Percentiles rank a stretch among this genome's conserved stretches.
These are phyloP conservation scores for Ichthyophthirius multifiliis DNA, from an alignment of 169 alveolate species.

Conservation along the genomic window DNA sequence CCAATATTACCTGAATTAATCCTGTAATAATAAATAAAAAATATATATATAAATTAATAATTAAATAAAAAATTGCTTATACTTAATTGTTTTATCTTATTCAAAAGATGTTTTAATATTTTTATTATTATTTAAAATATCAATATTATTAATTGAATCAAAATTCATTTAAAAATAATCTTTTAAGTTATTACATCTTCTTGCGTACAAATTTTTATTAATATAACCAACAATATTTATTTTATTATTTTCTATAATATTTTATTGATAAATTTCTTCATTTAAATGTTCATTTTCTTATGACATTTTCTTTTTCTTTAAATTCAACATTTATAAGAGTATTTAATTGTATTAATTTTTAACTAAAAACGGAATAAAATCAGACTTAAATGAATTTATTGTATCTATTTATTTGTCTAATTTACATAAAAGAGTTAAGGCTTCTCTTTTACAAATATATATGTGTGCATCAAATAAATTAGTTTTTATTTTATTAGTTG, in stretches of 20 bases:
- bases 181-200: slow-evolving; percentile 17
- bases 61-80: neutral
- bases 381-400: slow-evolving; percentile 7
- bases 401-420: neutral
- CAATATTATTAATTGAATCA: slow-evolving; percentile 4
- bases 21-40: neutral
- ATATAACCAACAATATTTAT: slow-evolving; percentile 5
- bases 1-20: slow-evolving; percentile 14
- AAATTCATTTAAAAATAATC: slow-evolving; percentile 29
- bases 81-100: neutral
- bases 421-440: neutral
- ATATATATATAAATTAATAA: neutral
- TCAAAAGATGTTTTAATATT: neutral
- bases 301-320: neutral
- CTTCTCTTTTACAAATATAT: slow-evolving; percentile 14
- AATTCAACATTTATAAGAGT: neutral
- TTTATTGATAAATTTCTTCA: neutral
- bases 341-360: neutral
- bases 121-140: neutral
- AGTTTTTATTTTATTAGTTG: neutral
- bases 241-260: neutral
- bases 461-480: slow-evolving; percentile 38
- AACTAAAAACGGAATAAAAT: slow-evolving; percentile 3
- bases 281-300: slow-evolving; percentile 1
- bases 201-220: neutral